These are phyloP conservation scores for Asclepias syriaca DNA, from an alignment of 257 asterid species.

Conservation along the genomic window DNA sequence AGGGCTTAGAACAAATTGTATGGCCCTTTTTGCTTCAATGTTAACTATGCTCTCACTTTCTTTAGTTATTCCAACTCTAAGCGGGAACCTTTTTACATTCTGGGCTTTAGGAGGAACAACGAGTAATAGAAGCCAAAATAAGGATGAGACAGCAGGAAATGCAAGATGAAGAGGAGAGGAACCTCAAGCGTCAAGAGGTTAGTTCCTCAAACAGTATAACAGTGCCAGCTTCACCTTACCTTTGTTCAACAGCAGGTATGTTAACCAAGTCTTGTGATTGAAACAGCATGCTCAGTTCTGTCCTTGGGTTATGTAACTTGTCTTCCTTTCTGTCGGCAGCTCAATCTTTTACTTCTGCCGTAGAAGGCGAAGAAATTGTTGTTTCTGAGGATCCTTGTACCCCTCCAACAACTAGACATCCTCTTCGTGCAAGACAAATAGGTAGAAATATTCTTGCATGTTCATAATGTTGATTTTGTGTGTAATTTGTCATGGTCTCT, in stretches of 20 bases:
- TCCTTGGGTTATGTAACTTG: constrained; percentile 8
- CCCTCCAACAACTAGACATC: constrained; percentile 36
- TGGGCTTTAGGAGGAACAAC: constrained; percentile 77
- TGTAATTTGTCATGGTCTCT: background rate
- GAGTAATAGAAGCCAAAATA: constrained; percentile 97
- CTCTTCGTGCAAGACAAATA: constrained; percentile 57
- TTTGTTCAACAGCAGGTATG: constrained; percentile 64
- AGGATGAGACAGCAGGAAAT: constrained; percentile 93
- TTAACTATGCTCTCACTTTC: background rate
- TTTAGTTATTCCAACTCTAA: constrained; percentile 1
- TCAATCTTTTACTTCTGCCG: constrained; percentile 53
- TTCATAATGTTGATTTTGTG: background rate
- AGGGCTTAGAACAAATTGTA: constrained; percentile 91
- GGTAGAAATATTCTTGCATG: constrained; percentile 34
- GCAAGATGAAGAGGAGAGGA: constrained; percentile 82
- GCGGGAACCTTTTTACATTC: constrained; percentile 2
- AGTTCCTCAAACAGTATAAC: constrained; percentile 51
- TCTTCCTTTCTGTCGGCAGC: constrained; percentile 32
- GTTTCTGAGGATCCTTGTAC: constrained; percentile 42
- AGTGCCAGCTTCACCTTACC: constrained; percentile 53
- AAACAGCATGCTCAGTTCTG: constrained; percentile 1
- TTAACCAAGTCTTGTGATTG: constrained; percentile 2
- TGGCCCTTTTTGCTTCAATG: constrained; percentile 19
- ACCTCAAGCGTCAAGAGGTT: constrained; percentile 52
- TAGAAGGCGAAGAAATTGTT: constrained; percentile 57